These are phyloP conservation scores for Hypoxylon fragiforme DNA, from an alignment of 495 filamentous ascomycete species.

Conservation along the genomic window DNA sequence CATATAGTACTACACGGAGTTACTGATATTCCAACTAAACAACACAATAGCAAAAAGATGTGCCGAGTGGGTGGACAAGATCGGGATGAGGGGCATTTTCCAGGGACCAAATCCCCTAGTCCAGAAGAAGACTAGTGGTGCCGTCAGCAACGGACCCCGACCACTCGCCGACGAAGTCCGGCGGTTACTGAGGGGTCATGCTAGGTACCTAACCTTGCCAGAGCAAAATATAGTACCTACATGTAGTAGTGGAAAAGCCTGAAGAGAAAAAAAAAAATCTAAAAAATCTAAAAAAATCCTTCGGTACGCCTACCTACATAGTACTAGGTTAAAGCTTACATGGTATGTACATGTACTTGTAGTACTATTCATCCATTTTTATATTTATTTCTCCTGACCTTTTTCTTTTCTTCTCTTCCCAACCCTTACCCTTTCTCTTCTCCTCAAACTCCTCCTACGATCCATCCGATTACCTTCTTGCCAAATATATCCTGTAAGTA, in stretches of 20 bases:
- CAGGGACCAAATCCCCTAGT: constrained; percentile 33
- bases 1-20: constrained; percentile 18
- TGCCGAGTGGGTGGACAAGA: constrained; percentile 26
- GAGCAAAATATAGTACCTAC: not conserved
- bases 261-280: too few species aligned
- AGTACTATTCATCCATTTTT: too few species aligned
- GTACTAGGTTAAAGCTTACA: too few species aligned
- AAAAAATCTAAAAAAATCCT: too few species aligned
- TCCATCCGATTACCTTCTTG: constrained; percentile 8
- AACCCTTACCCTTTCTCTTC: constrained; percentile 17
- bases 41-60: constrained; percentile 23
- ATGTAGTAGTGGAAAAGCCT: too few species aligned
- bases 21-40: constrained; percentile 19
- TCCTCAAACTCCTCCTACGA: not conserved
- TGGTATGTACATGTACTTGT: too few species aligned
- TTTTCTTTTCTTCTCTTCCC: constrained; percentile 18
- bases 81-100: constrained; percentile 35
- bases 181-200: too few species aligned
- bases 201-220: too few species aligned
- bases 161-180: constrained; percentile 27
- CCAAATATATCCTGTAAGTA: constrained; percentile 14
- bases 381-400: constrained; percentile 2
- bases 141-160: constrained; percentile 13
- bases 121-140: constrained; percentile 7
- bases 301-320: too few species aligned